These are phyloP conservation scores for Globisporangium cylindrosporum DNA, from an alignment of 352 stramenopile species.

Conservation along the genomic window DNA sequence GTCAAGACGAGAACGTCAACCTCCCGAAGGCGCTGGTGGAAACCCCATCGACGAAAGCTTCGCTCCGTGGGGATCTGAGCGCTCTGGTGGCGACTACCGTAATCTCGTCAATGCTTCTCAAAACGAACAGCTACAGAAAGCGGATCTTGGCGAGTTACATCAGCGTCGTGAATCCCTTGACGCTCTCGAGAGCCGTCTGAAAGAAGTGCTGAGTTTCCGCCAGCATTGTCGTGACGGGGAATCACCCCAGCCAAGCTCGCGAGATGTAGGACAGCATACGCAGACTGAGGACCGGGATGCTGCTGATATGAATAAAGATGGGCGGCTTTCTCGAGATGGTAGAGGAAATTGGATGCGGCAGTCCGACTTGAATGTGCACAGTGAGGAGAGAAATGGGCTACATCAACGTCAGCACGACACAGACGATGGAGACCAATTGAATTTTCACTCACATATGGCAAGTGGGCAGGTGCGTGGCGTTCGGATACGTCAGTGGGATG, in stretches of 20 bases:
- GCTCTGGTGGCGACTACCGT: neutral
- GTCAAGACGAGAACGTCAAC: neutral
- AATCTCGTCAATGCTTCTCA: neutral
- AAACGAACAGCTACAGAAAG: neutral
- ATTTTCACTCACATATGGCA: neutral
- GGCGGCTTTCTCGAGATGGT: neutral
- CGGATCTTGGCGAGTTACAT: neutral
- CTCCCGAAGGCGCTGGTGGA: neutral
- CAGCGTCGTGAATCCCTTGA: neutral
- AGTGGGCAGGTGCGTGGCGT: neutral
- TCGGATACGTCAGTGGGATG: neutral
- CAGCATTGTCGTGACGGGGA: neutral
- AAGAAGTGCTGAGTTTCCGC: neutral
- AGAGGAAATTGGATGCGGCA: neutral
- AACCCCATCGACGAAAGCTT: neutral
- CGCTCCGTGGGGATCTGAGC: neutral
- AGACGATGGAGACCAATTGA: neutral
- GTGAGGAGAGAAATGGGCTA: neutral
- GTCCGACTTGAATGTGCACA: neutral
- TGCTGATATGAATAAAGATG: neutral
- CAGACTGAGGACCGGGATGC: neutral
- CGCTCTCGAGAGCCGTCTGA: neutral
- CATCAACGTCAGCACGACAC: neutral
- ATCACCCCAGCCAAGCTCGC: neutral
- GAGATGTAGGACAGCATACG: neutral